A percentile compares a stretch with the other conserved stretches of the same genome.
These are phyloP conservation scores for Xylaria sp. DNA, from an alignment of 2,329 filamentous ascomycete genomes.

Conservation along the genomic window DNA sequence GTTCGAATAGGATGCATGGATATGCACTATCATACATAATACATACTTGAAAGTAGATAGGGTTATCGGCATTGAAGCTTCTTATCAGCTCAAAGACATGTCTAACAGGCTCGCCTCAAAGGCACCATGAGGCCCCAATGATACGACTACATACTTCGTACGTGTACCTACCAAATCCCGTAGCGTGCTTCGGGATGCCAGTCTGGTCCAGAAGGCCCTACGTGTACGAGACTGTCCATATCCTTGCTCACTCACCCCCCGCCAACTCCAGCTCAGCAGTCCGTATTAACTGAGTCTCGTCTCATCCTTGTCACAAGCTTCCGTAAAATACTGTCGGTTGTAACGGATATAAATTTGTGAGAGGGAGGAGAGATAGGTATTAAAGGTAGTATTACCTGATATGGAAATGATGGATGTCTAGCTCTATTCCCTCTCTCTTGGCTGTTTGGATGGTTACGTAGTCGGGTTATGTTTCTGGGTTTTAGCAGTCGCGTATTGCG, in stretches of 20 bases:
- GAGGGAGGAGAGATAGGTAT: too few species aligned
- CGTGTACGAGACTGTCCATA: neutral
- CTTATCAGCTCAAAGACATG: neutral
- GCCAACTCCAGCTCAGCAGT: neutral
- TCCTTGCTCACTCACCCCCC: neutral
- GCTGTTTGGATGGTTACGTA: neutral
- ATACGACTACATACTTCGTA: too few species aligned
- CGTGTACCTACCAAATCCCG: neutral
- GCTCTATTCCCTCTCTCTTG: too few species aligned
- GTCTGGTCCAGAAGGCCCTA: too few species aligned
- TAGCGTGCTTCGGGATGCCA: neutral
- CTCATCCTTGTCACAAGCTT: neutral
- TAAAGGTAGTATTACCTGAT: too few species aligned
- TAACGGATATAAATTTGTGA: neutral
- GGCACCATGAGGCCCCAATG: neutral
- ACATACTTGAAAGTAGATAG: too few species aligned
- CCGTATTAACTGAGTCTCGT: neutral
- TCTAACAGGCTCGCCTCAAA: neutral
- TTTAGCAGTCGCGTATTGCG: conserved; percentile 2
- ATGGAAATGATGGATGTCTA: too few species aligned
- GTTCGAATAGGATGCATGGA: too few species aligned
- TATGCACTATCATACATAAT: too few species aligned
- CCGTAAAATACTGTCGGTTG: conserved; percentile 1
- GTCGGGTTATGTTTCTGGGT: neutral
- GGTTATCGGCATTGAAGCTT: neutral